Conservation (phyloP, 2,329 filamentous ascomycete genomes). For the Diaporthe citrichinensis region DNA sequence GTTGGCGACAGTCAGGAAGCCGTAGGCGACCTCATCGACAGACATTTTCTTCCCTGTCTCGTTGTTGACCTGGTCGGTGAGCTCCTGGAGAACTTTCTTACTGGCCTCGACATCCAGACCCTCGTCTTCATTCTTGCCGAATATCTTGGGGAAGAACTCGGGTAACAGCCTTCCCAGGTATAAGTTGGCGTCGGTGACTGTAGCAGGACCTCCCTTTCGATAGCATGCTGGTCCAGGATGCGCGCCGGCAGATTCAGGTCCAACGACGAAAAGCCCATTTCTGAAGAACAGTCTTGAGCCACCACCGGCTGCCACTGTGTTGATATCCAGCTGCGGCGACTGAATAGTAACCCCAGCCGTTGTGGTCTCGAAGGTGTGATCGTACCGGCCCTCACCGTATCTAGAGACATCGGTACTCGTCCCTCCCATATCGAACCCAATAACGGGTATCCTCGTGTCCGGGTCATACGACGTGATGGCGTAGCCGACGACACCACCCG, state of each 20-base stretch:
- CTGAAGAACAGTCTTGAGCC: constrained; percentile 88
- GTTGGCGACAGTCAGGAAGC: constrained; percentile 91
- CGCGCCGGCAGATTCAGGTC: constrained; percentile 89
- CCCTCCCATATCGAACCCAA: constrained; percentile 96
- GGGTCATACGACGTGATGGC: constrained; percentile 92
- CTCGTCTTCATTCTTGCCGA: constrained; percentile 89
- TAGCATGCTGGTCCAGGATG: constrained; percentile 94
- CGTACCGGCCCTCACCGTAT: constrained; percentile 87
- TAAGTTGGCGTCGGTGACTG: constrained; percentile 94
- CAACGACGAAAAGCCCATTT: constrained; percentile 91
- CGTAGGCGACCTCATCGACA: constrained; percentile 88
- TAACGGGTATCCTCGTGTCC: constrained; percentile 85
- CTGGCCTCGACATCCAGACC: constrained; percentile 83
- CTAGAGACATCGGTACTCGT: constrained; percentile 93
- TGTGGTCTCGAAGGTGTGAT: constrained; percentile 95
- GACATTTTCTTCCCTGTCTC: constrained; percentile 81
- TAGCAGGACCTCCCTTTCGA: constrained; percentile 88
- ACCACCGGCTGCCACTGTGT: constrained; percentile 93
- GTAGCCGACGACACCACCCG: constrained; percentile 94
- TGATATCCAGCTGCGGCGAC: constrained; percentile 92
- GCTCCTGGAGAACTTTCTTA: constrained; percentile 79
- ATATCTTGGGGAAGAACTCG: constrained; percentile 96
- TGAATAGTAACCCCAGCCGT: constrained; percentile 96
- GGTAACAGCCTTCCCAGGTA: constrained; percentile 87
- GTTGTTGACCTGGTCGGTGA: constrained; percentile 83